These are phyloP conservation scores for Acer saccharum DNA, from an alignment of 345 rosid genomes.

Conservation along the genomic window DNA sequence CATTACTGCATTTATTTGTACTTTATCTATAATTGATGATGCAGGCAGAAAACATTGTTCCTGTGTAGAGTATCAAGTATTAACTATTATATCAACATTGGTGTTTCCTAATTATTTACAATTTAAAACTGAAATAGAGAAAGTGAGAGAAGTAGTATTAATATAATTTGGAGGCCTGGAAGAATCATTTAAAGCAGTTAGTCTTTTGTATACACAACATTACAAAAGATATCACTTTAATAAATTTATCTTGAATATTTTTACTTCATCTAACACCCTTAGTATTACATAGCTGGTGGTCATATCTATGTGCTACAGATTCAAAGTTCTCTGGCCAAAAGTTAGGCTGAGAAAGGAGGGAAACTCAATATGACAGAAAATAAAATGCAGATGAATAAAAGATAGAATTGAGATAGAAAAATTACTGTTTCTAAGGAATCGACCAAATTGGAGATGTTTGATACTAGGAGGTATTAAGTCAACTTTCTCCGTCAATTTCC, in stretches of 20 bases:
- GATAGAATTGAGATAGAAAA: background rate
- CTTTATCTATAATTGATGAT: background rate
- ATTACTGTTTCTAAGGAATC: conserved; percentile 81
- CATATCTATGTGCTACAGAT: background rate
- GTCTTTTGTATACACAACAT: background rate
- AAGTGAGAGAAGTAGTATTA: background rate
- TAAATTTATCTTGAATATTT: background rate
- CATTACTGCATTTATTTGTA: background rate
- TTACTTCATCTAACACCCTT: background rate
- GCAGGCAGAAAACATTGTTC: background rate
- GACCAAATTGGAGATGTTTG: conserved; percentile 63
- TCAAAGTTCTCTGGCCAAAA: background rate
- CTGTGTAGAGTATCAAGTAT: background rate
- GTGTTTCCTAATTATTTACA: background rate
- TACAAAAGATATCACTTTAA: background rate
- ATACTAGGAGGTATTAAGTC: conserved; percentile 64
- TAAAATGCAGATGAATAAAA: background rate
- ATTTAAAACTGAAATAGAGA: background rate
- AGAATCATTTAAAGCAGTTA: background rate
- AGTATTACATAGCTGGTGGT: background rate
- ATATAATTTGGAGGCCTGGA: background rate
- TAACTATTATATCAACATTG: background rate
- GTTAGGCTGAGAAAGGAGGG: background rate
- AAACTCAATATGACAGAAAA: conserved; percentile 5
- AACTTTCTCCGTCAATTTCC: conserved; percentile 72